Conservation (phyloP, 371 early-diverging fungal species). For the Phascolomyces articulosus region DNA sequence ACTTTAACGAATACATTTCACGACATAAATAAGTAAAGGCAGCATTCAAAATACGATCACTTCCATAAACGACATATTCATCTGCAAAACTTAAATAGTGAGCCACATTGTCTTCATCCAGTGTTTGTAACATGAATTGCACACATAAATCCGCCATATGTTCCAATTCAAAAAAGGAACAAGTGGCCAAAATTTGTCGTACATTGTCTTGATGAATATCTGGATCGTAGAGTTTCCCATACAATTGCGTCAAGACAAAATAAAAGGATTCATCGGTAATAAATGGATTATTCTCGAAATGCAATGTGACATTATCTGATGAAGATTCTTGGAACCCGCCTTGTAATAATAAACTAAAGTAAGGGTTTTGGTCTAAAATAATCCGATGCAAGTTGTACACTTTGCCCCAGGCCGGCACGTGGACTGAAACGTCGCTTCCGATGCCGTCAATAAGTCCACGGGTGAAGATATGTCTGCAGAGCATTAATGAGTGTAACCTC, state of each 20-base stretch:
- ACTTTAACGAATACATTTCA: constrained; percentile 53
- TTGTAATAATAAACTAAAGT: constrained; percentile 54
- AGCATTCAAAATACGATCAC: constrained; percentile 61
- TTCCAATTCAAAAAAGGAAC: constrained; percentile 62
- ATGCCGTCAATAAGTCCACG: constrained; percentile 56
- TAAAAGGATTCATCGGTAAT: constrained; percentile 62
- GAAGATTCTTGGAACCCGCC: constrained; percentile 58
- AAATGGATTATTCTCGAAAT: constrained; percentile 59
- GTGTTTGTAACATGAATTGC: constrained; percentile 51
- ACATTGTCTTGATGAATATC: constrained; percentile 43
- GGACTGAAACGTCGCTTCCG: constrained; percentile 58
- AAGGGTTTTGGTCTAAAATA: constrained; percentile 58
- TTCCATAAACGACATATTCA: constrained; percentile 54
- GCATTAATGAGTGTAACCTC: constrained; percentile 38
- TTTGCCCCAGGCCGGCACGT: constrained; percentile 51
- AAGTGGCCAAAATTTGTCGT: constrained; percentile 54
- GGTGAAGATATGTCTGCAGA: constrained; percentile 56
- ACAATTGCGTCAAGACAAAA: constrained; percentile 55
- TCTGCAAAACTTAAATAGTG: constrained; percentile 62
- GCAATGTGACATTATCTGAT: constrained; percentile 36
- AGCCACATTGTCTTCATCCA: constrained; percentile 50
- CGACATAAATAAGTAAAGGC: constrained; percentile 63
- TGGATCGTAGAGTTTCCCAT: constrained; percentile 44
- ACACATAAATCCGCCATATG: constrained; percentile 54
- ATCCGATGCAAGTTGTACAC: constrained; percentile 60